phyloP scores from a whole-genome alignment of 352 stramenopile species.

The Phytophthora lateralis region DNA sequence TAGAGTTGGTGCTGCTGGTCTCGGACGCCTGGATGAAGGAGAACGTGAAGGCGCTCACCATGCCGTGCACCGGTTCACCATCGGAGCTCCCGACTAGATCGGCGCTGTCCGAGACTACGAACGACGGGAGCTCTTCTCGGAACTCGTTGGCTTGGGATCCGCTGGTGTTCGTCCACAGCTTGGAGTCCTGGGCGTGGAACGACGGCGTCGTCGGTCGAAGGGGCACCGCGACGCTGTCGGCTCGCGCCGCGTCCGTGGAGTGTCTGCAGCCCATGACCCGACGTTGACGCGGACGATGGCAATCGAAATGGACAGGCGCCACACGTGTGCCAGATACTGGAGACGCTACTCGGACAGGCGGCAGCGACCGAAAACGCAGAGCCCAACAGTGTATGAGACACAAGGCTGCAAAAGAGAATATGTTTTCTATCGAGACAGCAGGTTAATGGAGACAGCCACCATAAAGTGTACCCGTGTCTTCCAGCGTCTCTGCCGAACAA shows the following conservation, averaged over 20 bases:
- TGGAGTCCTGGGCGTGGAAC: slow-evolving; percentile 27
- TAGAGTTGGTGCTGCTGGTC: slow-evolving; percentile 34
- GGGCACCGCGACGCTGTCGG: slow-evolving; percentile 13
- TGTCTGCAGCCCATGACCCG: slow-evolving; percentile 64
- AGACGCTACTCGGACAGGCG: slow-evolving; percentile 29
- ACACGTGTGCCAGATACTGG: slow-evolving; percentile 5
- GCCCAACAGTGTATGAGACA: slow-evolving; percentile 6
- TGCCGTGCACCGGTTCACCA: slow-evolving; percentile 58
- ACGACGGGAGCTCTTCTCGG: slow-evolving; percentile 48
- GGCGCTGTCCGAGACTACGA: slow-evolving; percentile 50
- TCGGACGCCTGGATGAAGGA: slow-evolving; percentile 75
- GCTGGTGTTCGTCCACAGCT: slow-evolving; percentile 20
- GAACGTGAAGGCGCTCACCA: slow-evolving; percentile 71
- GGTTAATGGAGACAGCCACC: slow-evolving; percentile 16
- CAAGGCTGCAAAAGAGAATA: slow-evolving; percentile 26
- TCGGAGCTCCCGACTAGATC: slow-evolving; percentile 56
- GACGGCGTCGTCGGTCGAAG: slow-evolving; percentile 41
- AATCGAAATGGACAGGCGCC: slow-evolving; percentile 28
- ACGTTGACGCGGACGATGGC: neutral
- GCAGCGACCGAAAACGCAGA: neutral
- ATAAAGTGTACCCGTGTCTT: slow-evolving; percentile 26
- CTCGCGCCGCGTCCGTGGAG: slow-evolving; percentile 49
- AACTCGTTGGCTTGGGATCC: slow-evolving; percentile 36
- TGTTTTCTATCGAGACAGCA: slow-evolving; percentile 28
- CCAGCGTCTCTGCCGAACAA: slow-evolving; percentile 21